Percentiles rank a stretch among this genome's conserved stretches.
phyloP scores from a whole-genome alignment of 306 rosid species.

The Carpinus fangiana region DNA sequence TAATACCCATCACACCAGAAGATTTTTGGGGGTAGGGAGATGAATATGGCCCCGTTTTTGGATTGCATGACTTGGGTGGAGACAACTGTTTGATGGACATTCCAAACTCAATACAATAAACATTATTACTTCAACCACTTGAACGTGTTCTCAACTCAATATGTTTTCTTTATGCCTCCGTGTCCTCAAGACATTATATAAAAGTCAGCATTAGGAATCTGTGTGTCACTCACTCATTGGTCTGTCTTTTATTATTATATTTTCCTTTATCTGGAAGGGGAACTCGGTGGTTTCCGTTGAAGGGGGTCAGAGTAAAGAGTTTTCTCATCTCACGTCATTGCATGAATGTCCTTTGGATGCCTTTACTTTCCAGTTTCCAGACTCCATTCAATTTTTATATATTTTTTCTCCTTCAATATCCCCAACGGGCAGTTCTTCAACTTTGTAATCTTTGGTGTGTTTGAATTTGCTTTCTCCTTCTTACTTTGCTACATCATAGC shows the following conservation, averaged over 20 bases:
- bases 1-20: not conserved
- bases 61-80: not conserved
- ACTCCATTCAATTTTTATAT: not conserved
- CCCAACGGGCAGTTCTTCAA: not conserved
- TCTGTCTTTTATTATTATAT: not conserved
- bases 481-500: not conserved
- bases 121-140: not conserved
- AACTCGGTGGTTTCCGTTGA: not conserved
- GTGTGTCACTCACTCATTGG: not conserved
- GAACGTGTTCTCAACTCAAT: not conserved
- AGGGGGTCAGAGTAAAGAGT: too few relatives aligned
- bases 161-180: not conserved
- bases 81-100: not conserved
- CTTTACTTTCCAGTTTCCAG: not conserved
- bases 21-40: not conserved
- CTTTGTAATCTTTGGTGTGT: not conserved
- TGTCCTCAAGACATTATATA: not conserved
- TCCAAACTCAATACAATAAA: not conserved
- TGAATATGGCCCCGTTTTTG: not conserved
- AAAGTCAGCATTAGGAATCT: not conserved
- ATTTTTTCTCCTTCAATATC: not conserved
- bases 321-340: constrained; percentile 2
- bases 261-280: not conserved
- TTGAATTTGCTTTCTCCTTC: constrained; percentile 1
- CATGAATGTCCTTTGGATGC: not conserved